These are phyloP conservation scores for Pyrus pyrifolia DNA, from an alignment of 306 rosid species.

Conservation along the genomic window DNA sequence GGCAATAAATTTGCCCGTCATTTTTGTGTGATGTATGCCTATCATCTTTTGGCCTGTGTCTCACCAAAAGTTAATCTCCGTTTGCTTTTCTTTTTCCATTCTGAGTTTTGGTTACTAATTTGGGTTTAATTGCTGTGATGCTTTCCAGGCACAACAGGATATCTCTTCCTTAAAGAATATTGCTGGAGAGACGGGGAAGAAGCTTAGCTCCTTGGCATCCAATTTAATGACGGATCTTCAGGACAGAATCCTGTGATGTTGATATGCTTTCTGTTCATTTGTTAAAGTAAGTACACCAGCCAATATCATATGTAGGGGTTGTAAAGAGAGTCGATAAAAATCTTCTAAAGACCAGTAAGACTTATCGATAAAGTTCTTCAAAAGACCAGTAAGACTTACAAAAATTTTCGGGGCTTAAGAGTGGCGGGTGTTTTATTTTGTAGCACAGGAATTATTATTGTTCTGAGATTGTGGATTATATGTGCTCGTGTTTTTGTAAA, in stretches of 20 bases:
- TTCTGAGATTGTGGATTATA: conserved; percentile 15
- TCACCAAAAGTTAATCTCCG: too few relatives aligned
- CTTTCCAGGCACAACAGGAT: conserved; percentile 76
- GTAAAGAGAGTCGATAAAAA: conserved; percentile 28
- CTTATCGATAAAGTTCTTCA: conserved; percentile 25
- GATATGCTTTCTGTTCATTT: conserved; percentile 26
- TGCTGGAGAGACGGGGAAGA: conserved; percentile 93
- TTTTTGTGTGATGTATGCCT: neutral
- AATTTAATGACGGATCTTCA: conserved; percentile 77
- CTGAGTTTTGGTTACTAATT: neutral
- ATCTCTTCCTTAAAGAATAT: conserved; percentile 75
- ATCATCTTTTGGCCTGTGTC: too few relatives aligned
- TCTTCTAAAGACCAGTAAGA: conserved; percentile 32
- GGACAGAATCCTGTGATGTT: conserved; percentile 73
- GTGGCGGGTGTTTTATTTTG: conserved; percentile 34
- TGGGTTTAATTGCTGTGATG: neutral
- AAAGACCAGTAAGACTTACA: conserved; percentile 24
- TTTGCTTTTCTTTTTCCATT: neutral
- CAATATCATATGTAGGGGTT: conserved; percentile 24
- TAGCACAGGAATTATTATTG: conserved; percentile 13
- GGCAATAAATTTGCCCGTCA: neutral
- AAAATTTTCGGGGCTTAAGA: conserved; percentile 25
- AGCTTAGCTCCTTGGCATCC: conserved; percentile 76
- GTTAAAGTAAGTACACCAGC: conserved; percentile 8
- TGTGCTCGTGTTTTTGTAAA: conserved; percentile 1